Percentiles rank a stretch among this genome's conserved stretches.
These are phyloP conservation scores for Amanita thiersii DNA, from an alignment of 768 basidiomycete genomes.

Conservation along the genomic window DNA sequence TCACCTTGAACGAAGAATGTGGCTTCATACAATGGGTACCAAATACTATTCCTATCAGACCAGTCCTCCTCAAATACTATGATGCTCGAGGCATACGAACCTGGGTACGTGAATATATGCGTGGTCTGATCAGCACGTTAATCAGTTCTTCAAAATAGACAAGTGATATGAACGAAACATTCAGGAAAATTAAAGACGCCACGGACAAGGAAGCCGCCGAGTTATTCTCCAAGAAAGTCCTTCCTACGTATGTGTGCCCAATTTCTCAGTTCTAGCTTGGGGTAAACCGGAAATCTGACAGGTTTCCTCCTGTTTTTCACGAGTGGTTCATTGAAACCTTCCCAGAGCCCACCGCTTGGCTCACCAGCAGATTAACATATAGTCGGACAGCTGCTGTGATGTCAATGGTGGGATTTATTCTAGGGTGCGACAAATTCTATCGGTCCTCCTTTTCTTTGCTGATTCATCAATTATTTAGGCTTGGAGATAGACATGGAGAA, in stretches of 20 bases:
- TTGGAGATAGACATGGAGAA: slow-evolving; percentile 96
- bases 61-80: slow-evolving; percentile 65
- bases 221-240: slow-evolving; percentile 44
- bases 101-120: slow-evolving; percentile 27
- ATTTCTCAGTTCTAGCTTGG: neutral
- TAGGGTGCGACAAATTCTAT: slow-evolving; percentile 61
- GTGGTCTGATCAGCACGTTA: neutral
- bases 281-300: too few relatives aligned
- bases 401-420: slow-evolving; percentile 96
- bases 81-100: slow-evolving; percentile 29
- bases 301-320: slow-evolving; percentile 82
- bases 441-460: neutral
- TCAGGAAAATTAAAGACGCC: slow-evolving; percentile 42
- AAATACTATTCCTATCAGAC: slow-evolving; percentile 79
- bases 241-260: slow-evolving; percentile 42
- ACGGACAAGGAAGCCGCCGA: slow-evolving; percentile 42
- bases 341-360: slow-evolving; percentile 94
- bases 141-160: slow-evolving; percentile 22
- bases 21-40: slow-evolving; percentile 99
- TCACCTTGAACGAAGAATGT: slow-evolving; percentile 94
- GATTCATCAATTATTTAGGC: slow-evolving; percentile 30
- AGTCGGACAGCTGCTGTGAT: slow-evolving; percentile 91
- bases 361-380: slow-evolving; percentile 80
- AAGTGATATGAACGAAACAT: slow-evolving; percentile 34
- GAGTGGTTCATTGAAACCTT: slow-evolving; percentile 98